Evolutionary conservation across 306 rosid species (phyloP), one percentile per base, ranked within the genome.

Genomic region (Gastrolobium villosum): DNA sequence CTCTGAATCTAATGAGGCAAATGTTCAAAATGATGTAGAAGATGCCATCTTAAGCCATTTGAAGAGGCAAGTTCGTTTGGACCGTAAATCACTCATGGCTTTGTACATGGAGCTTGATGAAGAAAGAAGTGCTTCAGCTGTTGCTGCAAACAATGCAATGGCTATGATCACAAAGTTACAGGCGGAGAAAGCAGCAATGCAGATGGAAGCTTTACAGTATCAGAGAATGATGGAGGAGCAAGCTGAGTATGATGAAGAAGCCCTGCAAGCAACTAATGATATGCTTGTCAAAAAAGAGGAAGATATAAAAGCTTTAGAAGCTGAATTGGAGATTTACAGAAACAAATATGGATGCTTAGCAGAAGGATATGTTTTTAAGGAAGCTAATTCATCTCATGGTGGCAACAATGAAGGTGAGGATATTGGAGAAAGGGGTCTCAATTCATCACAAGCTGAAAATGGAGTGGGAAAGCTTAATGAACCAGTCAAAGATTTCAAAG

Each of bases 141-240:
- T 93, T 40, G 99, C 99, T 26, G 99, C 98, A 0, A 91, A 93
- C 87, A 91, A 96, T 10, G 99, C 99, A n/a, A 93, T 96, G 99
- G 98, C 99, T 10, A 96, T 96, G 99, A 96, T 96, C 81, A 96
- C 99, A 6, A 84, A 95, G 60, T 72, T 96, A 45, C 99, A 96
- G 68, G 98, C 92, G 0, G 97, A 96, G 70, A 96, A 96, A 84
- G 99, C 99, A 0, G 92, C 94, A 0, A 88, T 96, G 78, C 99
- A 96, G 75, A 93, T 96, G 99, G 99, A 93, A 37, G 99, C 99
- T 28, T 89, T 90, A 67, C 98, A 96, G 72, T 96, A 93, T 79
- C 98, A 96, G 62, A 90, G 99, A 85, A 88, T 96, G 98, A 91
- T 91, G 99, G 99, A 96, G 84, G 99, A 96, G 65, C 97, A 96